phyloP scores from a whole-genome alignment of 176 grass and related monocot species.

The Musa troglodytarum region DNA sequence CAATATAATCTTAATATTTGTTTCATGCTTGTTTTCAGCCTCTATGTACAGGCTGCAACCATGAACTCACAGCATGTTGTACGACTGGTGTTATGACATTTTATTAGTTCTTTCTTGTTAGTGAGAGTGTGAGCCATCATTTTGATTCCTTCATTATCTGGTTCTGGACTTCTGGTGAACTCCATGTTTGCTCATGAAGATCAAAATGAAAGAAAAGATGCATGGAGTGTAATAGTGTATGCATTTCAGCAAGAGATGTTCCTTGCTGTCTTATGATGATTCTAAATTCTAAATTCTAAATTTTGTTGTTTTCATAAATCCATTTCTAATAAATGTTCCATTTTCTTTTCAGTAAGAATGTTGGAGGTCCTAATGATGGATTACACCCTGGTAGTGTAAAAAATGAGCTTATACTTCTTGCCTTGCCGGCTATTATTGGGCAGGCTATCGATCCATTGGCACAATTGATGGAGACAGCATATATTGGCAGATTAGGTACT shows the following conservation, averaged over 20 bases:
- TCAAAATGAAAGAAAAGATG: not conserved
- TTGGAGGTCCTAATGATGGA: conserved; percentile 21
- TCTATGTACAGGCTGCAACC: too few relatives aligned
- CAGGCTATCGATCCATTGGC: conserved; percentile 90
- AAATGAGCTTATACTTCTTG: conserved; percentile 66
- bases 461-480: conserved; percentile 91
- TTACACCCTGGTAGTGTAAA: conserved; percentile 29
- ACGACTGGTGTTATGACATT: too few relatives aligned
- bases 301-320: not conserved
- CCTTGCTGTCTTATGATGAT: not conserved
- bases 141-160: not conserved
- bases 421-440: conserved; percentile 73
- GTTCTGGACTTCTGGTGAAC: not conserved
- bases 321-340: not conserved
- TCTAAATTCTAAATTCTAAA: not conserved
- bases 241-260: not conserved
- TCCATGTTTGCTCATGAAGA: not conserved
- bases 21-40: too few relatives aligned
- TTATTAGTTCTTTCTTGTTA: not conserved
- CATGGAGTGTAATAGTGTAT: not conserved
- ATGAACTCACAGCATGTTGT: too few relatives aligned
- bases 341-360: conserved; percentile 28
- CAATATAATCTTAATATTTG: too few relatives aligned
- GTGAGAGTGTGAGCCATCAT: not conserved
- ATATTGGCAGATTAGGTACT: conserved; percentile 87